Base-by-base conservation (phyloP, 345 rosid species). In the Noccaea caerulescens region DNA sequence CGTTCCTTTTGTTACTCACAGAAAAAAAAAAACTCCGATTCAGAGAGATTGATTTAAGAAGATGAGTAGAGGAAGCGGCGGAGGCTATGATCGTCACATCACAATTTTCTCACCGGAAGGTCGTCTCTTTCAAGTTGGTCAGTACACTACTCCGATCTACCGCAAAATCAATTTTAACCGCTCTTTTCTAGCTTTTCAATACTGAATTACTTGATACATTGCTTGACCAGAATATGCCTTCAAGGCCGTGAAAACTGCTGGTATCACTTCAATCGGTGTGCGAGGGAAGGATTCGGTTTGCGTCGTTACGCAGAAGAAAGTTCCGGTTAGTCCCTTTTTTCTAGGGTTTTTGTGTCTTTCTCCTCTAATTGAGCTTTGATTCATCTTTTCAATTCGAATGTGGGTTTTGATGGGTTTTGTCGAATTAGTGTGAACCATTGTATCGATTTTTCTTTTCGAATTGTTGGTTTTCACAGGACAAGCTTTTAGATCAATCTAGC, bases 301-400 rank as follows among this genome's bases (percentile, higher is more conserved):
- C 9, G 97, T 94, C 32, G 99, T 94, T 42, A 91, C 99, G 2
- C 99, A 94, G 84, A 94, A 94, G 93, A 94, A 94, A 82, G 98
- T 94, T 70, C 97, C 99, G 73, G 99, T 91, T 33, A 75, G 97
- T 86, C 7, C 8, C 1, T 20, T 42, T 71, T 36, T 53, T 4
- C 10, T 64, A 27, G n/a, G 43, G 25, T 49, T 52, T 20, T 46
- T 18, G 32, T 6, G 12, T 7, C 30, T 27, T 27, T 4, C 30
- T 27, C 30, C 4, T 53, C 32, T 1, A 13, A 46, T 4, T 69
- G 49, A 10, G 33, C 11, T 16, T 16, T 16, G 18, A 16, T 16
- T 16, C 18, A 39, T 58, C 45, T 41, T 7, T 45, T 52, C 16
- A 32, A 42, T 33, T 10, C 30, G 30, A 23, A 41, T 20, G 39